A percentile compares a stretch with the other conserved stretches of the same genome.
Evolutionary conservation across 331 rosid species (phyloP).

Genomic region (Rosa hybrid): DNA sequence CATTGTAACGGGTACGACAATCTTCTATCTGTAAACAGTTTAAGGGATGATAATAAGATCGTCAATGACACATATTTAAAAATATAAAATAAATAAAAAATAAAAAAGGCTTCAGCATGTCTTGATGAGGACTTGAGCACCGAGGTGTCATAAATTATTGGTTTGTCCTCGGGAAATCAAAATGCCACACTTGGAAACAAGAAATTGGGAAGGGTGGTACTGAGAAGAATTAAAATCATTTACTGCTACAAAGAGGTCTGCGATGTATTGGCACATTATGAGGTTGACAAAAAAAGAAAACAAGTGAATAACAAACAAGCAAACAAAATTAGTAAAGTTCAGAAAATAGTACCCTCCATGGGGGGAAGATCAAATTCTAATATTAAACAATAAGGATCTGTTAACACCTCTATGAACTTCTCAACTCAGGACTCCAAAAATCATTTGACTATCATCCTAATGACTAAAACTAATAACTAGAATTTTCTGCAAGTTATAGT

Average conservation of each 20-base stretch:
- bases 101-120: background rate
- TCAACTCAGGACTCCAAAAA: background rate
- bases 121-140: conserved; percentile 1
- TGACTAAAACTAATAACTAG: background rate
- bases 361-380: background rate
- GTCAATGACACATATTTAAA: conserved; percentile 14
- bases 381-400: background rate
- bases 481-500: background rate
- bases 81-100: background rate
- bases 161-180: background rate
- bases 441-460: background rate
- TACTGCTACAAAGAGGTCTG: background rate
- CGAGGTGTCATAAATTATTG: background rate
- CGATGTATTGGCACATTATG: background rate
- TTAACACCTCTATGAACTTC: background rate
- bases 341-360: background rate
- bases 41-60: background rate
- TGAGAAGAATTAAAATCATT: background rate
- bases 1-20: conserved; percentile 93
- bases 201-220: background rate
- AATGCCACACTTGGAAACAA: background rate
- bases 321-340: background rate
- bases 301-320: background rate
- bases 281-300: background rate
- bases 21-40: conserved; percentile 51